Evolutionary conservation across 805 yeast genomes (phyloP), one percentile per base, ranked within the genome.

Genomic region (Candida endomychidarum): DNA sequence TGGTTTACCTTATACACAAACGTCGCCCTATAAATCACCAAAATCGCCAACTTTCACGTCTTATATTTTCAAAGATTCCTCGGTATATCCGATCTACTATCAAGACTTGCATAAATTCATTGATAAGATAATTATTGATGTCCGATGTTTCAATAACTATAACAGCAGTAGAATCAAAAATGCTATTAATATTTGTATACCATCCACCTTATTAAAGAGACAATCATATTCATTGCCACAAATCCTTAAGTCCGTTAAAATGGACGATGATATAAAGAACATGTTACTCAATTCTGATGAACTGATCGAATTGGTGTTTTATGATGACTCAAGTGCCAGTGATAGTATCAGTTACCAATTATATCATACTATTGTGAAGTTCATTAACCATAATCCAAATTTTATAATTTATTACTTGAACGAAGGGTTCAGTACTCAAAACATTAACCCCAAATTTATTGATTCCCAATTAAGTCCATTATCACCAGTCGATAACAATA

Each of bases 181-280:
- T 18, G 51, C 76, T 15, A 46, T 63, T 43, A 68, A 70, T 45
- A 51, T 69, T 12, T 70, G 75, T 45, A 52, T 71, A 10, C 77
- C 77, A 8, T 61, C 74, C 2, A 72, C 77, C 1, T 56, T 72
- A 18, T 48, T 72, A 22, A 70, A 70, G 45, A 47, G 77, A 36
- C 56, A 53, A 28, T 57, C 66, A 21, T 65, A 61, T 38, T 58
- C 53, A 37, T 45, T 72, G 22, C 42, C 46, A 5, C 62, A 61
- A 21, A 58, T 70, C 16, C 41, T 70, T 18, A 57, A 59, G 24
- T 52, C 67, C 6, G 56, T 60, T 43, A 58, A 53, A 28, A 48
- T 65, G 20, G 50, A 63, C 1, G 43, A 46, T 2, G 43, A 45
- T 3, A 43, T 44, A 12, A 57, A 58, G 34, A 46, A 50, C 8